A percentile compares a stretch with the other conserved stretches of the same genome.
These are phyloP conservation scores for Malassezia nana DNA, from an alignment of 1,284 basidiomycete species.

Conservation along the genomic window DNA sequence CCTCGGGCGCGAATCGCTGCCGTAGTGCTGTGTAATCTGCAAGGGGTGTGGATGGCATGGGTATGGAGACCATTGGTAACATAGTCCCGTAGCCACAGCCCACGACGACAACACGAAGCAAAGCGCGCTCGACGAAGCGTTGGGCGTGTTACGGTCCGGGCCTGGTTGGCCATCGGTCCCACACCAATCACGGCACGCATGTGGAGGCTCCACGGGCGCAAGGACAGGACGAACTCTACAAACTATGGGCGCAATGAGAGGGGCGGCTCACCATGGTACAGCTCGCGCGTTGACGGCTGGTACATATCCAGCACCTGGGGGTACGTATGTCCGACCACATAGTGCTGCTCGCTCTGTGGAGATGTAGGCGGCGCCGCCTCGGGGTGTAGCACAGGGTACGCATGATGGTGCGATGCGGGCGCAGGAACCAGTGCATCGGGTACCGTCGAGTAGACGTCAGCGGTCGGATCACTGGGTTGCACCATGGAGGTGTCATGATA, in stretches of 20 bases:
- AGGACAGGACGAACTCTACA: background rate
- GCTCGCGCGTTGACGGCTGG: background rate
- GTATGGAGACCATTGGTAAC: conserved; percentile 17
- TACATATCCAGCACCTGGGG: background rate
- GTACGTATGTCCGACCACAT: conserved; percentile 8
- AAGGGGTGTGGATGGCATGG: conserved; percentile 8
- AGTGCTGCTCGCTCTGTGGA: too few relatives aligned
- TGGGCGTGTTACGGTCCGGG: background rate
- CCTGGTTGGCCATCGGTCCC: background rate
- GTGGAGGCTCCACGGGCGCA: background rate
- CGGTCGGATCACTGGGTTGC: background rate
- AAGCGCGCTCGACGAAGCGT: background rate
- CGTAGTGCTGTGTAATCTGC: background rate
- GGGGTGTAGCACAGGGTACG: background rate
- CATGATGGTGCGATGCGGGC: background rate
- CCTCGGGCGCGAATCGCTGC: background rate
- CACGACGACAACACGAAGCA: background rate
- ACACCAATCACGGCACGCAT: background rate
- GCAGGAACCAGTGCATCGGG: background rate
- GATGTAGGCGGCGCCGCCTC: background rate
- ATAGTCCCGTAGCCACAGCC: conserved; percentile 3
- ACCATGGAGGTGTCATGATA: background rate
- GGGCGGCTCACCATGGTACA: conserved; percentile 1
- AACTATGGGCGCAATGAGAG: background rate
- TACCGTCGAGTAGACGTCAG: background rate